Conservation (phyloP, 129 eudicot genomes). For the Helianthus annuus region DNA sequence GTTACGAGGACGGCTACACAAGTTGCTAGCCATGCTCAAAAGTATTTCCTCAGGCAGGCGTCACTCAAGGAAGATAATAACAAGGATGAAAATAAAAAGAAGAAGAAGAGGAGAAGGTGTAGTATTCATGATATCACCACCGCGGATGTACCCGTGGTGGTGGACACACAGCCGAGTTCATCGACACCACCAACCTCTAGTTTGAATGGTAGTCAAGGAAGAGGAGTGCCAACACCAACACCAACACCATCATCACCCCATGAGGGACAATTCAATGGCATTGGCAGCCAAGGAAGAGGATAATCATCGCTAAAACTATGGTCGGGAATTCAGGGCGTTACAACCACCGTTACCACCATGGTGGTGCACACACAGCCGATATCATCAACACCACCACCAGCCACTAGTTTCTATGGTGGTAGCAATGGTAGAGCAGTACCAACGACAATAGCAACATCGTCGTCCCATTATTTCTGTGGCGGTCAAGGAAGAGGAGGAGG, state of each 20-base stretch:
- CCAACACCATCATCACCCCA: background rate
- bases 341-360: background rate
- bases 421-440: background rate
- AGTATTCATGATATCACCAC: constrained; percentile 20
- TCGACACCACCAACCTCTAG: background rate
- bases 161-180: background rate
- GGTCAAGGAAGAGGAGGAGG: no score
- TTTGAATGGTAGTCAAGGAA: no score
- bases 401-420: background rate
- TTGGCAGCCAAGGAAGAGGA: no score
- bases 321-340: no score
- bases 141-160: background rate
- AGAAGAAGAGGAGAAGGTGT: background rate
- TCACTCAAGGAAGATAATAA: background rate
- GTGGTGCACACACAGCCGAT: constrained; percentile 4
- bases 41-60: constrained; percentile 10
- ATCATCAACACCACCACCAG: background rate
- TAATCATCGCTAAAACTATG: no score
- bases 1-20: constrained; percentile 7
- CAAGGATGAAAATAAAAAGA: background rate
- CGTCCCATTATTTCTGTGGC: no score
- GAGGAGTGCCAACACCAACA: background rate
- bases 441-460: background rate
- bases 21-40: constrained; percentile 14
- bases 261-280: no score